Evolutionary conservation across 805 yeast species (phyloP).

Genomic region (Yamadazyma ubonensis): DNA sequence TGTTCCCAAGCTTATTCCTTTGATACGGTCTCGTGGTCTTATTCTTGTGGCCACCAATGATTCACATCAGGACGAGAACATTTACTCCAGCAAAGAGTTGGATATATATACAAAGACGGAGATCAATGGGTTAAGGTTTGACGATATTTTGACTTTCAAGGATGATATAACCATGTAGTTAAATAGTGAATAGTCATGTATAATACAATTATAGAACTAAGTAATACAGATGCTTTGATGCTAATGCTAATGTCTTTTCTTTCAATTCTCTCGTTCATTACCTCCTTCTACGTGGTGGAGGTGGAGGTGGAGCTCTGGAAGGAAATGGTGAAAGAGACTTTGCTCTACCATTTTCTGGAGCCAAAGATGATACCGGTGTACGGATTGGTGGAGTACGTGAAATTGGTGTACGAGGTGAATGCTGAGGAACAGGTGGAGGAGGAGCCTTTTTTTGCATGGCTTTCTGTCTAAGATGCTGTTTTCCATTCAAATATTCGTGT

Average conservation of each 20-base stretch:
- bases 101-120: conserved; percentile 43
- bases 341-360: neutral
- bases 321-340: neutral
- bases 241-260: no score
- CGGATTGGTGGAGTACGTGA: no score
- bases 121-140: conserved; percentile 66
- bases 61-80: conserved; percentile 22
- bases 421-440: conserved; percentile 42
- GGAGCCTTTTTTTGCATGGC: conserved; percentile 38
- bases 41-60: conserved; percentile 72
- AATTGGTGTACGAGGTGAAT: conserved; percentile 9
- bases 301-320: conserved; percentile 21
- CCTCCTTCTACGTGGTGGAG: conserved; percentile 36
- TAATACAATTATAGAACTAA: no score
- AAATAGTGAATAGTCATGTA: no score
- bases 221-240: no score
- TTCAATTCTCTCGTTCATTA: conserved; percentile 2
- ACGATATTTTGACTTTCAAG: conserved; percentile 63
- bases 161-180: conserved; percentile 43
- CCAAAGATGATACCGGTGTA: no score
- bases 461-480: conserved; percentile 19
- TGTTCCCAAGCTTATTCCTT: conserved; percentile 72
- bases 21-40: conserved; percentile 77
- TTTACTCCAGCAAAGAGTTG: conserved; percentile 27
- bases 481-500: conserved; percentile 23